Base-by-base conservation (phyloP, 2,329 filamentous ascomycete genomes). In the Fusarium sp. region DNA sequence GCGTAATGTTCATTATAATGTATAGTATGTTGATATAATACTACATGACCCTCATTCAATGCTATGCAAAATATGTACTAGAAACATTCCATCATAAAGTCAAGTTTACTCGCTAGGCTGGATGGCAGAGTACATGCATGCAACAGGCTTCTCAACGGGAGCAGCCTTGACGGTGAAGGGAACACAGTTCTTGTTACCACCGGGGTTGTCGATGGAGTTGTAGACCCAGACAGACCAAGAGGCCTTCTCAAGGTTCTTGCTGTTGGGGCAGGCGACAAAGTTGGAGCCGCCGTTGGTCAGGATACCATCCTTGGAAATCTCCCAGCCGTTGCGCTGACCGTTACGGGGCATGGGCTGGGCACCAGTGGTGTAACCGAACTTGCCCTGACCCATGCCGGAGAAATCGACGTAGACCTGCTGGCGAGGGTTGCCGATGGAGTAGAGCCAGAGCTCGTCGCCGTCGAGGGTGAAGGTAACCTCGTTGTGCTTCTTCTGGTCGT, bases 351-450 rank as follows among this genome's bases (percentile, higher is more conserved):
- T 59, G 8, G 50, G 71, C 83, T 71, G 40, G 73, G 82, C 58
- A 45, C 84, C 84, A 12, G 83, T 86, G 42, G 83, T 82, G 80
- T 87, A 90, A 45, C 83, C 82, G 50, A 89, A 75, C 38, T 81
- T 79, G 60, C 88, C 88, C 70, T 87, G 85, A 68, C 86, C 84
- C 86, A 89, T 88, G 75, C 86, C 87, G 53, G 86, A 88, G 46
- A 85, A 85, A 77, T 90, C 87, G 54, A 84, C 84, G 70, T 76
- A 89, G 62, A 87, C 65, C 74, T 85, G 79, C 81, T 90, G 88
- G 12, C 79, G 12, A 24, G 77, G 32, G 73, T 29, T 80, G 40
- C 79, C 78, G 1, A 38, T 38, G 25, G 74, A 70, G 42, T 82
- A 88, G 45, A 90, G 83, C 76, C 77, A 84, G 29, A 88, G 82